Conservation (phyloP, 2,329 filamentous ascomycete genomes). For the Clonostachys sp. region DNA sequence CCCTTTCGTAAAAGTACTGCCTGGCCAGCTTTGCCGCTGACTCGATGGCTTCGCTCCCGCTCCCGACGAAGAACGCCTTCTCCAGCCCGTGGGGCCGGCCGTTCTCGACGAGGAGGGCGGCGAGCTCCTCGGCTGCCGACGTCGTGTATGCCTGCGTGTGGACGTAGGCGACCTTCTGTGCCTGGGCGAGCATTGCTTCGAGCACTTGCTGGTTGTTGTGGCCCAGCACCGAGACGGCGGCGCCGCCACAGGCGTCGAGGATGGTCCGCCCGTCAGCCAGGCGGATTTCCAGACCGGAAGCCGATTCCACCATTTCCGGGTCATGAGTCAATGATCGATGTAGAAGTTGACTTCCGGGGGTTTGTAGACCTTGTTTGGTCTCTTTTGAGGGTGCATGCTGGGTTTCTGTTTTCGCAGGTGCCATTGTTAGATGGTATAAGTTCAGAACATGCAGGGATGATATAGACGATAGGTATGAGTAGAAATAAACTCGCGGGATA, state of each 20-base stretch:
- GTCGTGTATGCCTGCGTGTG: slow-evolving; percentile 17
- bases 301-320: slow-evolving; percentile 32
- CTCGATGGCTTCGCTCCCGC: slow-evolving; percentile 32
- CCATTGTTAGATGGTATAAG: background rate
- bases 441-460: background rate
- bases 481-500: too few species aligned
- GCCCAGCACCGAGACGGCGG: slow-evolving; percentile 59
- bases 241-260: slow-evolving; percentile 28
- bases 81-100: slow-evolving; percentile 10
- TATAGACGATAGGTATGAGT: too few species aligned
- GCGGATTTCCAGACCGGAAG: slow-evolving; percentile 26
- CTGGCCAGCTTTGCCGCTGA: slow-evolving; percentile 40
- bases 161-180: slow-evolving; percentile 29
- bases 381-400: background rate
- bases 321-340: slow-evolving; percentile 23
- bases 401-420: background rate
- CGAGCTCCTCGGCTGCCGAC: slow-evolving; percentile 17
- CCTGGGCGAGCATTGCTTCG: slow-evolving; percentile 48
- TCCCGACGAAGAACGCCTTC: slow-evolving; percentile 15
- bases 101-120: slow-evolving; percentile 13
- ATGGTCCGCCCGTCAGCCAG: slow-evolving; percentile 23
- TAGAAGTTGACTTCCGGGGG: slow-evolving; percentile 10
- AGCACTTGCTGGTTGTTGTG: slow-evolving; percentile 53
- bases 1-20: slow-evolving; percentile 39
- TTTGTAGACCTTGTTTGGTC: too few species aligned